Evolutionary conservation across 2,329 filamentous ascomycete species (phyloP), one percentile per base, ranked within the genome.

Genomic region (Sclerotinia subarctica): DNA sequence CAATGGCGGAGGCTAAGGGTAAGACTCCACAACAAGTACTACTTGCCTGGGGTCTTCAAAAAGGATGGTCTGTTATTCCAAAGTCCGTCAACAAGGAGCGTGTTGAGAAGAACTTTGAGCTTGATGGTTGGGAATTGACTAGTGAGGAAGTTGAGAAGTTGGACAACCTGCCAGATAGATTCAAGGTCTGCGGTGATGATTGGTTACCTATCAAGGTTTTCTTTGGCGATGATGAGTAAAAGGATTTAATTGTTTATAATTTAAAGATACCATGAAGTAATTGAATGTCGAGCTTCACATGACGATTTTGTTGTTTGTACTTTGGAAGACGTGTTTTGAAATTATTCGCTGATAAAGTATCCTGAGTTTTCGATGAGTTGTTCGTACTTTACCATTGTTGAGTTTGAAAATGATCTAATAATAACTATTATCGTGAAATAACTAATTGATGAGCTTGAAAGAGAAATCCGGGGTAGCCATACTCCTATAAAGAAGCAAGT

Each of bases 31-130:
- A 93, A 82, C 90, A 96, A 83, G 86, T 93, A 64, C 81, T 95
- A 74, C 81, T 96, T 71, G 82, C 88, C 74, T 96, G 92, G 92
- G 92, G 92, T 72, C 81, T 96, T 67, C 87, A 91, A 78, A 88
- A 93, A 77, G 92, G 90, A 69, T 92, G 89, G 83, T 90, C 87
- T 72, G 92, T 96, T 64, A 93, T 96, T 75, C 92, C 92, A 75
- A 96, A 96, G 85, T 90, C 86, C 64, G 90, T 94, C 69, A 93
- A 86, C 72, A 85, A 88, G 73, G 83, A 82, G 65, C 86, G 92
- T 53, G 93, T 96, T 75, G 83, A 90, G 79, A 86, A 82, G 71
- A 96, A 96, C 84, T 92, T 88, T 74, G 86, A 90, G 75, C 77
- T 92, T 64, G 86, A 93, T 78, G 91, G 89, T 65, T 94, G 88